Evolutionary conservation across 345 rosid genomes (phyloP), one percentile per base, ranked within the genome.

Genomic region (Anastatica hierochuntica): DNA sequence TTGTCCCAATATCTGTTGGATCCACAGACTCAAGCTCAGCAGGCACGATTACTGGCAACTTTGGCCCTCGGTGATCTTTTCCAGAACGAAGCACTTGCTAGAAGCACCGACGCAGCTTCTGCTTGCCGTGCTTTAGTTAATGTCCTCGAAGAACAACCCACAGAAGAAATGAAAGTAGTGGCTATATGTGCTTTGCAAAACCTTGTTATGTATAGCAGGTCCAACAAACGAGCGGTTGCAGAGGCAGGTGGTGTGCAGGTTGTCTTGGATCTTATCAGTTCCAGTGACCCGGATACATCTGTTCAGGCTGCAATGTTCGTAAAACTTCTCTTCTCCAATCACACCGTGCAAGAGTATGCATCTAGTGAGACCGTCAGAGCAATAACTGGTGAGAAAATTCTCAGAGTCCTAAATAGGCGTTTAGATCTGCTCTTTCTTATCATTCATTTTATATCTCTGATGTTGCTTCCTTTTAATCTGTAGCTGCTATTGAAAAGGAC

Each of bases 191-290:
- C 99, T 53, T 59, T 94, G 71, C 99, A 94, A 63, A 94, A 94
- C 70, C 95, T 94, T 64, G 97, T 94, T 26, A 88, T 80, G 96
- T 73, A 82, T 67, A 85, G 99, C 56, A 75, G 96, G 53, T 80
- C 99, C 13, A 94, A 94, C 73, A 94, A 86, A 80, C 76, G 99
- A 76, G 99, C 97, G 9, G 96, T 94, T 68, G 99, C 97, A 9
- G 99, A 94, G 80, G 99, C 97, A 58, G 96, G 97, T 49, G 99
- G 99, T 56, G 95, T 94, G 58, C 99, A 94, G 74, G 97, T 94
- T 20, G 79, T 94, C 27, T 58, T 94, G 78, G 99, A 88, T 78
- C 73, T 94, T 49, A 88, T 88, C 18, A 82, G 96, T 64, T 94
- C 99, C 15, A 85, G 96, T 68, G 96, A 88, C 57, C 90, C 87